Conservation (phyloP, 768 basidiomycete species). For the Xerocomus spinulosus region DNA sequence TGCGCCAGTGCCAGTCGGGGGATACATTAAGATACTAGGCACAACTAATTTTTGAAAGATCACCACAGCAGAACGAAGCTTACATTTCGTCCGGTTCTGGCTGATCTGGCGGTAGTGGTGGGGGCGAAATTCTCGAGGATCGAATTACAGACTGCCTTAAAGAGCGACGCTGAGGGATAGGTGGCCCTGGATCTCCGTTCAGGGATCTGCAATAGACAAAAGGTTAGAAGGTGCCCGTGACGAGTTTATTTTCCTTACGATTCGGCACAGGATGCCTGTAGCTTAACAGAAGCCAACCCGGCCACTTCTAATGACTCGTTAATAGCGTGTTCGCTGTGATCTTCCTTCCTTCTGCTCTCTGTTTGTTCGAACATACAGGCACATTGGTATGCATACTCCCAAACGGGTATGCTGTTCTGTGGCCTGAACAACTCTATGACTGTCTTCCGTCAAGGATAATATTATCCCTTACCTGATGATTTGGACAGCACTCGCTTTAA, state of each 20-base stretch:
- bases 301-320: neutral
- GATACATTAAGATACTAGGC: slow-evolving; percentile 71
- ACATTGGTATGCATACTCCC: neutral
- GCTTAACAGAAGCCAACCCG: slow-evolving; percentile 16
- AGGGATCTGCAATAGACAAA: slow-evolving; percentile 8
- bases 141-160: slow-evolving; percentile 31
- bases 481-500: neutral
- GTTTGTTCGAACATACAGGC: slow-evolving; percentile 19
- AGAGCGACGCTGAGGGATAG: slow-evolving; percentile 31
- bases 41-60: slow-evolving; percentile 2
- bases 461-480: slow-evolving; percentile 13
- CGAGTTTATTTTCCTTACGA: slow-evolving; percentile 12
- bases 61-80: slow-evolving; percentile 11
- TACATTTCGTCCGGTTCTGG: slow-evolving; percentile 65
- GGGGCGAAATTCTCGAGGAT: slow-evolving; percentile 10
- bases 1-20: slow-evolving; percentile 62
- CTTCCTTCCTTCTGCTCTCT: slow-evolving; percentile 1
- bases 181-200: slow-evolving; percentile 6
- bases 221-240: neutral
- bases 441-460: neutral
- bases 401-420: slow-evolving; percentile 8
- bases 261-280: slow-evolving; percentile 6
- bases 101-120: slow-evolving; percentile 30
- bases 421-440: slow-evolving; percentile 15
- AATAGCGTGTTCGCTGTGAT: neutral